Evolutionary conservation across 805 yeast species (phyloP), one percentile per base, ranked within the genome.

Genomic region (Kregervanrija fluxuum): DNA sequence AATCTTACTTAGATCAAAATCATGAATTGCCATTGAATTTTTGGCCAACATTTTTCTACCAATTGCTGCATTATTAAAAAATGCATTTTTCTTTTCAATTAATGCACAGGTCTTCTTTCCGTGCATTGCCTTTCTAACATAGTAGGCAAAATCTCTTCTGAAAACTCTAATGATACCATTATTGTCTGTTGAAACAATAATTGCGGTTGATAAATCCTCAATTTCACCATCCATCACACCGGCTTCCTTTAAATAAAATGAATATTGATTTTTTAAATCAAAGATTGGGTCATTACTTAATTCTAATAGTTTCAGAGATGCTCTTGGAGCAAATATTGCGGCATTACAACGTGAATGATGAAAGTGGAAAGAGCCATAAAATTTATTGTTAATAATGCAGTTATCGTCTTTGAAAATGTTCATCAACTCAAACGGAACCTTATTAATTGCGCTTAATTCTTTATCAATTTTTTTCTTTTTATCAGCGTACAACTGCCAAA

Each of bases 251-350:
- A 41, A 17, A 8, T 30, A 11, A 17, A 16, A 30, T 14, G 33
- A 36, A 39, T 50, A 55, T 30, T 52, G 52, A 28, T 48, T 44
- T 32, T 53, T 64, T 42, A 85, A 59, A 48, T 86, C 95, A 61
- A 75, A 87, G 5, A 90, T 77, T 9, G 85, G 77, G 61, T 89
- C 97, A 56, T 85, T 85, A 1, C 95, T 82, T 35, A 80, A 66
- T 38, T 83, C 80, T 35, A 90, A 61, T 11, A 82, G 65, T 49
- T 77, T 79, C 40, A 75, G 69, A 0, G 95, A 83, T 4, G 69
- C 68, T 14, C 74, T 65, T 0, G 96, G 96, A 1, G 95, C 96
- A 64, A 88, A 77, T 0, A 79, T 55, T 0, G 95, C 90, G 34
- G 75, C 79, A 36, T 91, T 89, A 32, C 88, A 85, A 33, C 77